Evolutionary conservation across 257 asterid genomes (phyloP).

Genomic region (Ajuga chamaepitys): DNA sequence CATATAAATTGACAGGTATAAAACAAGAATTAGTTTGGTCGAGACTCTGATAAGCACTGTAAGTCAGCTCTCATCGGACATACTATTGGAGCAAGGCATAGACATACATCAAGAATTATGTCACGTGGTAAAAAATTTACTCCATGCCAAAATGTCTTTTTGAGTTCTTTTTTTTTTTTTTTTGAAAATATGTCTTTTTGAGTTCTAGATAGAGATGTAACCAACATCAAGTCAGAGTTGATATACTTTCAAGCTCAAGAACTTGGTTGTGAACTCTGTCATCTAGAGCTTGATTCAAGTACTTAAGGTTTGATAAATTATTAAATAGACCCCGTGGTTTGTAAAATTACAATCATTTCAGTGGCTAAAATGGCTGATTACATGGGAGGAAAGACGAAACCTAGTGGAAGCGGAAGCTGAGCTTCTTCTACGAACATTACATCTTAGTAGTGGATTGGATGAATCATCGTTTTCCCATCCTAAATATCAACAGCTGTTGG

Average conservation of each 20-base stretch:
- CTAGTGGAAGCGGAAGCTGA: conserved; percentile 35
- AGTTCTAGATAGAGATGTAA: neutral
- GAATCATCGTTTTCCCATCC: conserved; percentile 32
- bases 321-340: too few relatives aligned
- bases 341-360: too few relatives aligned
- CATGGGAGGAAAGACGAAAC: conserved; percentile 18
- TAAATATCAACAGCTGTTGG: conserved; percentile 34
- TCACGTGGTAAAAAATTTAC: conserved; percentile 27
- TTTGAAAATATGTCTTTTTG: too few relatives aligned
- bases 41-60: conserved; percentile 29
- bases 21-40: conserved; percentile 25
- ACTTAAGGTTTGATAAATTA: too few relatives aligned
- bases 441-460: conserved; percentile 23
- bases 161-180: too few relatives aligned
- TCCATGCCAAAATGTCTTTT: neutral
- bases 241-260: too few relatives aligned
- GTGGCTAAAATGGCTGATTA: conserved; percentile 65
- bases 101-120: conserved; percentile 36
- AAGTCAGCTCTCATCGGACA: conserved; percentile 41
- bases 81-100: conserved; percentile 33
- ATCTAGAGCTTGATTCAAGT: too few relatives aligned
- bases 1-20: conserved; percentile 21
- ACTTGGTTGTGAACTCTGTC: too few relatives aligned
- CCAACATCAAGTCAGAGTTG: too few relatives aligned
- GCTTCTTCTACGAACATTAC: conserved; percentile 37